Percentiles rank a stretch among this genome's conserved stretches.
These are phyloP conservation scores for Wallacemonas sp. DNA, from an alignment of 208 protist genomes.

Conservation along the genomic window DNA sequence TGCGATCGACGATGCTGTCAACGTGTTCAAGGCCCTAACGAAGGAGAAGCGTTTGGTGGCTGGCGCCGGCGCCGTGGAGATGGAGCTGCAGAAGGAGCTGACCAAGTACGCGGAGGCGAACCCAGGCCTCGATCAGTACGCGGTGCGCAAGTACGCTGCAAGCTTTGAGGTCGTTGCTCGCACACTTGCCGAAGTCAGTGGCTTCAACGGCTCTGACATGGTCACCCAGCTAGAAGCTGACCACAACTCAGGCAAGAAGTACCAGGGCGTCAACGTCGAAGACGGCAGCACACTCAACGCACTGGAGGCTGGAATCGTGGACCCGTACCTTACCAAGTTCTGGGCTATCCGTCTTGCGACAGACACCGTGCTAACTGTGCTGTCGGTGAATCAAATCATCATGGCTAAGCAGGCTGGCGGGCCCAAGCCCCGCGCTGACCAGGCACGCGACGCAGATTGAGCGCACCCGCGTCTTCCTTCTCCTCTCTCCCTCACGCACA, in stretches of 20 bases:
- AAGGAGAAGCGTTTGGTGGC: conserved; percentile 95
- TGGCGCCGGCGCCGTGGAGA: conserved; percentile 98
- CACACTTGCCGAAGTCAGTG: conserved; percentile 98
- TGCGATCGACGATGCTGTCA: conserved; percentile 98
- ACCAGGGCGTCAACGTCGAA: conserved; percentile 95
- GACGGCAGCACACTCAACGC: conserved; percentile 81
- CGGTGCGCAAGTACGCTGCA: conserved; percentile 97
- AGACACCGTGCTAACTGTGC: conserved; percentile 96
- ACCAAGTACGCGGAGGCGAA: conserved; percentile 87
- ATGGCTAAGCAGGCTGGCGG: conserved; percentile 97
- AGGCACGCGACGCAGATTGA: conserved; percentile 83
- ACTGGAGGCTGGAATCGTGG: conserved; percentile 89
- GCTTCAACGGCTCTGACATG: conserved; percentile 95
- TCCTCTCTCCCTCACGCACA: no score
- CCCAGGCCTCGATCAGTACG: conserved; percentile 98
- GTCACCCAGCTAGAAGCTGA: conserved; percentile 96
- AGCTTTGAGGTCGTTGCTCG: conserved; percentile 97
- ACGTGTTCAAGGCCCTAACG: conserved; percentile 96
- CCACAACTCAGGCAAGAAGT: conserved; percentile 91
- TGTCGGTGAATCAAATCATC: conserved; percentile 97
- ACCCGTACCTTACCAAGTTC: conserved; percentile 92
- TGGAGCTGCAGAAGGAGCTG: conserved; percentile 92
- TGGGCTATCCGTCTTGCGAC: conserved; percentile 95
- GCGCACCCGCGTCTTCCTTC: no score
- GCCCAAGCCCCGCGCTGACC: conserved; percentile 90